Evolutionary conservation across 1,139 yeast species (phyloP), one percentile per base, ranked within the genome.

Genomic region (Blastobotrys apis): DNA sequence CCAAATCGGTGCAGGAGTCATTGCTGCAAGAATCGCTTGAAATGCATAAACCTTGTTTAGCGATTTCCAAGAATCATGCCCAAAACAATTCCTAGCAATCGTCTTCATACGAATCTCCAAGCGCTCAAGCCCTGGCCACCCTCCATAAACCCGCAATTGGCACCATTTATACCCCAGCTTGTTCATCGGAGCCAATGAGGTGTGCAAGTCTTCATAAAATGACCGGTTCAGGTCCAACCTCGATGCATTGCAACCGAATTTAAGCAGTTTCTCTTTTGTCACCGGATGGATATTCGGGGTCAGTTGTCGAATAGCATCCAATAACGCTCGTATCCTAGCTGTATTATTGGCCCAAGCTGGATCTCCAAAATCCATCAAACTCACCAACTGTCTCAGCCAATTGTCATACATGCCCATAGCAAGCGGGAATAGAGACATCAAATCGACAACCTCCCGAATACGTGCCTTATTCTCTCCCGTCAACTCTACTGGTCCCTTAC

Each of bases 1-100:
- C 45, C 45, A 42, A 15, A 42, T 27, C 3, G 33, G 27, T 2
- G 38, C 17, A 2, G 45, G 45, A 6, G 45, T 42, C 45, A 42
- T 42, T 13, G 45, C 45, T 8, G 41, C 40, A 13, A 42, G 16
- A 19, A 42, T 19, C 9, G 26, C 27, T 2, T 30, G 36, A 21
- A 42, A 42, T 10, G 45, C 31, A 8, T 19, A n/a, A 17, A 8
- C 6, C 26, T 31, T 26, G 23, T 36, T 42, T 3, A 42, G n/a
- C 8, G 15, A 34, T 25, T 12, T 20, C 45, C 45, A 42, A n/a
- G 13, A 9, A 15, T 15, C 27, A 10, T 22, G 16, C 21, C 45
- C 45, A 33, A 42, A 42, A 6, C 33, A 17, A 21, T 30, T 27
- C 21, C 29, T 13, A 5, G 45, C 45, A 37, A 42, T 35, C 10